Percentiles rank a stretch among this genome's conserved stretches.
phyloP scores from a whole-genome alignment of 208 protist species.

The Sergeia podlipaevii region DNA sequence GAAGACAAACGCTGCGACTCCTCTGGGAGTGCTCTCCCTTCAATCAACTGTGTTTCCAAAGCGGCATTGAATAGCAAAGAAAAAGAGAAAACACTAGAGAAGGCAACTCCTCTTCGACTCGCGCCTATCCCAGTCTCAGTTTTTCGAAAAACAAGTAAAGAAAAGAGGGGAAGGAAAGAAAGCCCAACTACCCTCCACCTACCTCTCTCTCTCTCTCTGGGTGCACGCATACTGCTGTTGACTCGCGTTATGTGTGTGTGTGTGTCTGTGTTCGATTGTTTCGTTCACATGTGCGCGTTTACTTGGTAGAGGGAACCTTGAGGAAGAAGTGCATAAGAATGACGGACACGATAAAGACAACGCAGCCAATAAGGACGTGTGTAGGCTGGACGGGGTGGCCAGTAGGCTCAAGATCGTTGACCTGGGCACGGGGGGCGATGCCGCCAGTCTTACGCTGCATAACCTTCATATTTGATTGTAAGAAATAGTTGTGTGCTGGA shows the following conservation, averaged over 20 bases:
- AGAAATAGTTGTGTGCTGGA: neutral
- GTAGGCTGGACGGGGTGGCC: conserved; percentile 73
- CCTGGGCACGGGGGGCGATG: conserved; percentile 17
- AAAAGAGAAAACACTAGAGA: neutral
- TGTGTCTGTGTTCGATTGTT: neutral
- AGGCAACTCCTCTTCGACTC: neutral
- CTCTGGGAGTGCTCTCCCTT: too few species aligned
- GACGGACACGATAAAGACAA: conserved; percentile 72
- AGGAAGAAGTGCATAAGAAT: conserved; percentile 88
- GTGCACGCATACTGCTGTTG: too few species aligned
- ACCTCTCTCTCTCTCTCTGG: too few species aligned
- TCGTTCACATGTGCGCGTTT: neutral
- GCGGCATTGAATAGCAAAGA: neutral
- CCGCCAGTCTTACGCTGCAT: conserved; percentile 34
- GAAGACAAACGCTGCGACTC: neutral
- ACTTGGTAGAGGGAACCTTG: conserved; percentile 49
- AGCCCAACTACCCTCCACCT: too few species aligned
- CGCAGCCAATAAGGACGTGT: conserved; percentile 64
- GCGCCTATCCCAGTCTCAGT: too few species aligned
- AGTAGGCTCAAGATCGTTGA: conserved; percentile 67
- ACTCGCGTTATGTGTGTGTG: too few species aligned
- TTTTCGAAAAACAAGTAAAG: neutral
- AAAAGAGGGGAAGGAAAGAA: neutral
- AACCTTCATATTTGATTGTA: conserved; percentile 41
- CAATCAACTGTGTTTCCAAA: too few species aligned